A percentile compares a stretch with the other conserved stretches of the same genome.
These are phyloP conservation scores for Chlamydomonas sp. DNA, from an alignment of 139 green algal genomes.

Conservation along the genomic window DNA sequence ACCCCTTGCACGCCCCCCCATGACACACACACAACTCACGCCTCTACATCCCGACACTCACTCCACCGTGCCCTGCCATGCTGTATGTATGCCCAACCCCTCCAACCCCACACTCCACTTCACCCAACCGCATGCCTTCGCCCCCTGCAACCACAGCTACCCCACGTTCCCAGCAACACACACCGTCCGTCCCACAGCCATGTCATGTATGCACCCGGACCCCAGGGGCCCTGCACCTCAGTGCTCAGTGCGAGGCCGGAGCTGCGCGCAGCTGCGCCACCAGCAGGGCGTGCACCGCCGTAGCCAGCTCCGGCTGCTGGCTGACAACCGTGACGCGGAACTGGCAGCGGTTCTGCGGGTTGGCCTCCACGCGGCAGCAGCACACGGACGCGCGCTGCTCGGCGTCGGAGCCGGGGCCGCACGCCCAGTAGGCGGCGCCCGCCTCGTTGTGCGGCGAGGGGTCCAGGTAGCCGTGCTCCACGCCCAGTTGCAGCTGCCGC, in stretches of 20 bases:
- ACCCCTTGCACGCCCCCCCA: too few relatives aligned
- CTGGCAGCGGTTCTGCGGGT: conserved; percentile 73
- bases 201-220: background rate
- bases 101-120: too few relatives aligned
- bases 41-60: too few relatives aligned
- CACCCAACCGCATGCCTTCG: background rate
- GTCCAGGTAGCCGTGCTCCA: conserved; percentile 65
- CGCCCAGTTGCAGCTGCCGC: conserved; percentile 45
- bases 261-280: conserved; percentile 15
- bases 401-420: conserved; percentile 10
- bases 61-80: too few relatives aligned
- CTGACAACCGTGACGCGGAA: conserved; percentile 78
- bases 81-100: too few relatives aligned
- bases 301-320: conserved; percentile 43
- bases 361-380: conserved; percentile 74
- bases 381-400: conserved; percentile 44
- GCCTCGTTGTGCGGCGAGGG: conserved; percentile 66
- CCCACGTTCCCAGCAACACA: background rate
- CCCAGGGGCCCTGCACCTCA: background rate
- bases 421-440: conserved; percentile 54
- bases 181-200: background rate
- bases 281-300: conserved; percentile 43
- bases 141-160: background rate
- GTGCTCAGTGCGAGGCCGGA: background rate
- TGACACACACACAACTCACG: too few relatives aligned